Evolutionary conservation across 257 asterid species (phyloP), one percentile per base, ranked within the genome.

Genomic region (Solanum piurae): DNA sequence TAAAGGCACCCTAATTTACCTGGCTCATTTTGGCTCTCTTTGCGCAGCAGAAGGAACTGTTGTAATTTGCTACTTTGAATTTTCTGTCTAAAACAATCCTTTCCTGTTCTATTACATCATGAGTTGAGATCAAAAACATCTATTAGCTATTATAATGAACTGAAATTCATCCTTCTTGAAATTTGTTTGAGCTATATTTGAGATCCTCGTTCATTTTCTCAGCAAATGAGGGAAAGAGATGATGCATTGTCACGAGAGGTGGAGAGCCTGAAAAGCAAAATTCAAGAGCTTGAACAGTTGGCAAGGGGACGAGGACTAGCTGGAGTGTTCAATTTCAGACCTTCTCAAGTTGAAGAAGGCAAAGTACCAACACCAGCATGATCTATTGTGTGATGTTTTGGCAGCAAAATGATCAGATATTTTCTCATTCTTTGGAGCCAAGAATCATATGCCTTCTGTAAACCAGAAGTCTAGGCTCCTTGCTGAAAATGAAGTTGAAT

Each of bases 251-350:
- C 88, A 25, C 86, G 87, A 87, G 94, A 92, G 86, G 85, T 92
- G 21, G 93, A 92, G 79, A 69, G 36, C 52, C 89, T 92, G 9
- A 91, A 73, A 88, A 88, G 33, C 52, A 87, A 91, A 90, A 55
- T 92, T 73, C 87, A 91, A 86, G 94, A 92, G 87, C 80, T 92
- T 66, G 94, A 92, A 40, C 91, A 88, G 86, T 88, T 89, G 25
- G 94, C 93, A 14, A 90, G 87, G 87, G 91, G 91, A 64, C 89
- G 90, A 34, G 93, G 94, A 64, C 93, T 92, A 29, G 71, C 91
- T 52, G 93, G 94, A 55, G 87, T 90, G 72, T 89, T 92, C 89
- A 86, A 80, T 62, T 88, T 88, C 62, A 91, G 89, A 83, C 64
- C 88, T 36, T 80, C 89, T 71, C 90, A 80, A 1, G 69, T 86